phyloP scores from a whole-genome alignment of 2,329 filamentous ascomycete species.

The Arachnomyces sp. region DNA sequence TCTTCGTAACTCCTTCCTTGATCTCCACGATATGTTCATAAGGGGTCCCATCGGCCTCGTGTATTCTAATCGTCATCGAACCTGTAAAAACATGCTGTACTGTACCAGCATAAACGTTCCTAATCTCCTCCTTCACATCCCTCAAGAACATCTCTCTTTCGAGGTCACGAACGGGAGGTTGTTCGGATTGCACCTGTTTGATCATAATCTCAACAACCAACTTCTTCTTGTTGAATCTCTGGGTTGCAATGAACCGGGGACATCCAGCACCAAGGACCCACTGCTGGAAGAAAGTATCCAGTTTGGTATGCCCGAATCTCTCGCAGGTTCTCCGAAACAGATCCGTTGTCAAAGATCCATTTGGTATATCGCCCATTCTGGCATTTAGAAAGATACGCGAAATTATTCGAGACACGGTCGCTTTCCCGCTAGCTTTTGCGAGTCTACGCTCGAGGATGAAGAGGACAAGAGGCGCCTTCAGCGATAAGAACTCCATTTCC shows the following conservation, averaged over 20 bases:
- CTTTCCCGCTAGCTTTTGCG: slow-evolving; percentile 77
- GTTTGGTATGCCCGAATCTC: slow-evolving; percentile 75
- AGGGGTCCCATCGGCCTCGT: slow-evolving; percentile 94
- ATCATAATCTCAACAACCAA: slow-evolving; percentile 89
- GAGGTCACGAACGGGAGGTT: slow-evolving; percentile 51
- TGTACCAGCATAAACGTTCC: slow-evolving; percentile 60
- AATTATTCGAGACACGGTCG: slow-evolving; percentile 77
- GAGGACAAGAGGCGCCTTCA: slow-evolving; percentile 85
- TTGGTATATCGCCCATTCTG: slow-evolving; percentile 68
- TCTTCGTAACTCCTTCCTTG: slow-evolving; percentile 72
- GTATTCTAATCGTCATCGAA: slow-evolving; percentile 94
- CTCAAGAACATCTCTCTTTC: slow-evolving; percentile 72
- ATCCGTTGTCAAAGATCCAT: slow-evolving; percentile 63
- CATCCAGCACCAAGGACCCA: slow-evolving; percentile 88
- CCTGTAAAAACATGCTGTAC: slow-evolving; percentile 81
- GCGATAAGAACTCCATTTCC: slow-evolving; percentile 80
- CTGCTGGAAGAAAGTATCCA: slow-evolving; percentile 88
- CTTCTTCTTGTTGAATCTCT: slow-evolving; percentile 96
- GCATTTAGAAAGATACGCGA: slow-evolving; percentile 79
- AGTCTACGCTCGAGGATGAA: slow-evolving; percentile 90
- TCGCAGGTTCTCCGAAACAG: slow-evolving; percentile 79
- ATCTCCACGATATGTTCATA: slow-evolving; percentile 98
- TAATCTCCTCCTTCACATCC: slow-evolving; percentile 71
- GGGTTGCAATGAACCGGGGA: slow-evolving; percentile 75
- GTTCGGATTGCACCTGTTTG: slow-evolving; percentile 61